phyloP scores from a whole-genome alignment of 2,329 filamentous ascomycete genomes.

The Lasiodiplodia gonubiensis region DNA sequence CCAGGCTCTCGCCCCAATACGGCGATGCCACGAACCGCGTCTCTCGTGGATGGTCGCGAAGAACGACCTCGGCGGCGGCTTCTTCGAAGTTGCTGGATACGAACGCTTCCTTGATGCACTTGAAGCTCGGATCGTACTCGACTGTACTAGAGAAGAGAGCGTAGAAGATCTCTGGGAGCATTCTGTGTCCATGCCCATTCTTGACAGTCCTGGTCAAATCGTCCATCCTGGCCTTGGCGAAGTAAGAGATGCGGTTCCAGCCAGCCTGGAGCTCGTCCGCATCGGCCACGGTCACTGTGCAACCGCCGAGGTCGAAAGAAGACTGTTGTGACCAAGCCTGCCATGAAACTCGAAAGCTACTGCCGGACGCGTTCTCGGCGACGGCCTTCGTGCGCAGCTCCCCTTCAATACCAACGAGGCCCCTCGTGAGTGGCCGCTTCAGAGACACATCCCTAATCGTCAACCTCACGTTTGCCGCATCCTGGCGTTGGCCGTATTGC shows the following conservation, averaged over 20 bases:
- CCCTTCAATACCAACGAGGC: no score
- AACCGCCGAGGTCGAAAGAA: conserved; percentile 65
- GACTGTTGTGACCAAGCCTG: conserved; percentile 59
- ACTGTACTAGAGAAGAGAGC: conserved; percentile 69
- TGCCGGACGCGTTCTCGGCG: no score
- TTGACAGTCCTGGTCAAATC: conserved; percentile 71
- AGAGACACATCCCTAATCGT: no score
- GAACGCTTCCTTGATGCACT: conserved; percentile 64
- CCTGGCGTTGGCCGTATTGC: no score
- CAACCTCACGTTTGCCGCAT: no score
- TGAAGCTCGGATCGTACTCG: conserved; percentile 62
- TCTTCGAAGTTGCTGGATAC: conserved; percentile 62
- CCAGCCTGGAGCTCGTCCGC: conserved; percentile 66
- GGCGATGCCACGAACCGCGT: conserved; percentile 65
- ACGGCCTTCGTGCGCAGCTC: no score
- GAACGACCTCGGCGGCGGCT: conserved; percentile 60
- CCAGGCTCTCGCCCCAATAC: conserved; percentile 65
- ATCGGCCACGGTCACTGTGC: conserved; percentile 66
- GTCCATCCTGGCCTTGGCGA: conserved; percentile 62
- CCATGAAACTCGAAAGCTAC: no score
- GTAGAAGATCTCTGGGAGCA: conserved; percentile 77
- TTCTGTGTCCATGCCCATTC: conserved; percentile 71
- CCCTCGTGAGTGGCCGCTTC: no score
- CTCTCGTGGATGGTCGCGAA: conserved; percentile 59
- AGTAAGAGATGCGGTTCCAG: conserved; percentile 69